Conservation (phyloP, 352 stramenopile genomes). For the Achlya hypogyna region DNA sequence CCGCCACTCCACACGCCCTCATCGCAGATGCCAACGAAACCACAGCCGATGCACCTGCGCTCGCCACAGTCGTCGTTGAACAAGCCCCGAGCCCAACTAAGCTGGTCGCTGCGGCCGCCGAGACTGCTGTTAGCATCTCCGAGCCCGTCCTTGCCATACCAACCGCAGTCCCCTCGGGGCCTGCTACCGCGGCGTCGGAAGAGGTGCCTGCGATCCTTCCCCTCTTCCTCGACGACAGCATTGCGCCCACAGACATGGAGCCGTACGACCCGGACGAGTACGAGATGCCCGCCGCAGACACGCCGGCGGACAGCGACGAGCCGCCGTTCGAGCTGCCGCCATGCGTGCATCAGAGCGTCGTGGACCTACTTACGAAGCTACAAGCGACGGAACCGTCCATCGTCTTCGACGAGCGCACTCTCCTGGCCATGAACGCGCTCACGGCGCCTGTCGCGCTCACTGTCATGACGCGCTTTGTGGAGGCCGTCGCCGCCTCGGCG, state of each 20-base stretch:
- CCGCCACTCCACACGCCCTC: too few relatives aligned
- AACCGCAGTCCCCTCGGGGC: neutral
- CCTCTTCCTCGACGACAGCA: neutral
- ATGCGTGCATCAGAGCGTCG: neutral
- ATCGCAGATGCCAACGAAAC: neutral
- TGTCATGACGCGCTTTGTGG: neutral
- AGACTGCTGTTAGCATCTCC: neutral
- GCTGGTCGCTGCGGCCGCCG: neutral
- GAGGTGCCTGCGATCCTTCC: neutral
- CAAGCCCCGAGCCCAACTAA: neutral
- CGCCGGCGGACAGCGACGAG: neutral
- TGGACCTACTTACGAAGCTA: neutral
- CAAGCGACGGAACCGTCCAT: neutral
- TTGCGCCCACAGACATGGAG: neutral
- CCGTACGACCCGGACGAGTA: conserved; percentile 1
- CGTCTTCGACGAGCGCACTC: neutral
- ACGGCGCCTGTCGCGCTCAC: neutral
- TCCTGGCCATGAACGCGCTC: conserved; percentile 2
- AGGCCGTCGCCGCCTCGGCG: neutral
- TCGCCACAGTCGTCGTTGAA: neutral
- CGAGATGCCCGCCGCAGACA: neutral
- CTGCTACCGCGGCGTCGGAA: neutral
- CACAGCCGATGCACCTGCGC: neutral
- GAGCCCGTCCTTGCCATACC: neutral
- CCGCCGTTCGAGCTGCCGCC: neutral